These are phyloP conservation scores for Botrytis galanthina DNA, from an alignment of 2,329 filamentous ascomycete genomes.

Conservation along the genomic window DNA sequence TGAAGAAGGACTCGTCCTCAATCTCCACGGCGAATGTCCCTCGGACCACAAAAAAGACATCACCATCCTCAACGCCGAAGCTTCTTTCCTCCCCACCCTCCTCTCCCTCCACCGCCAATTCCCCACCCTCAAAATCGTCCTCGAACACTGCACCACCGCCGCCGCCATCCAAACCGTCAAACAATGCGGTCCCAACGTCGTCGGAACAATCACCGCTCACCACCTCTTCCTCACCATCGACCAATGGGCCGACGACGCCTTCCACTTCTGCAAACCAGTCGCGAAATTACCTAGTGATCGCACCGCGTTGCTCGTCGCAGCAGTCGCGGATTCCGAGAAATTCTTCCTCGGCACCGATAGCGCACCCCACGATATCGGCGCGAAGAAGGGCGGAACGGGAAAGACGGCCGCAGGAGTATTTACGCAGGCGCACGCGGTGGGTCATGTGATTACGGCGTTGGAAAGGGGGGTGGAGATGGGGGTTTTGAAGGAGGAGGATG, in stretches of 20 bases:
- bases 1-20: slow-evolving; percentile 73
- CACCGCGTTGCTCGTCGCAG: slow-evolving; percentile 52
- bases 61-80: slow-evolving; percentile 49
- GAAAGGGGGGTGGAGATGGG: slow-evolving; percentile 10
- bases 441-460: slow-evolving; percentile 6
- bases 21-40: slow-evolving; percentile 81
- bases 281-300: slow-evolving; percentile 44
- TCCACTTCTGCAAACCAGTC: slow-evolving; percentile 51
- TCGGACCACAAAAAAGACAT: slow-evolving; percentile 33
- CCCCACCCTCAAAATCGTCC: slow-evolving; percentile 63
- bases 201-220: slow-evolving; percentile 22
- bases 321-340: slow-evolving; percentile 57
- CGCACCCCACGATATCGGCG: slow-evolving; percentile 57
- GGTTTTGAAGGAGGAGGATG: slow-evolving; percentile 2
- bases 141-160: slow-evolving; percentile 86
- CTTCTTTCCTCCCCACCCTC: slow-evolving; percentile 76
- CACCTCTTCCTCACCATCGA: slow-evolving; percentile 22
- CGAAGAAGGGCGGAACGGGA: slow-evolving; percentile 52
- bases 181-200: slow-evolving; percentile 73
- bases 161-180: slow-evolving; percentile 76
- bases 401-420: slow-evolving; percentile 67
- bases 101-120: slow-evolving; percentile 69
- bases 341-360: slow-evolving; percentile 68
- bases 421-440: slow-evolving; percentile 55
- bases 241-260: slow-evolving; percentile 21